Base-by-base conservation (phyloP, 331 rosid species). In the Dryas integrifolia region DNA sequence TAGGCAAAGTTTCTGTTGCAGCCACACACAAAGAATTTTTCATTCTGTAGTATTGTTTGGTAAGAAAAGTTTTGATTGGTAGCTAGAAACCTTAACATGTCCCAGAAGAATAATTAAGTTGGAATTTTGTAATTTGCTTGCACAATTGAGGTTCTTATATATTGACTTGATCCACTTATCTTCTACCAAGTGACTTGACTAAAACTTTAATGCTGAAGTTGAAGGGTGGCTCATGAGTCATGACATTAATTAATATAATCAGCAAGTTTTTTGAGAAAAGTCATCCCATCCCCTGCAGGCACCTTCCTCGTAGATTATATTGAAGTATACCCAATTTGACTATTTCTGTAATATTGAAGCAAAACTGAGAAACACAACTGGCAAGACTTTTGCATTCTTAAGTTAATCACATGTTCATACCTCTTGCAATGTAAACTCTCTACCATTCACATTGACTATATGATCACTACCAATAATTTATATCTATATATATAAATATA, bases 131-230 rank as follows among this genome's bases (percentile, higher is more conserved):
- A 30, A 30, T 30, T 1, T 2, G 35, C 35, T 30, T 0, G 35
- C 35, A 30, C 35, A 30, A 30, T 30, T 30, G 35, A 30, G 35
- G 35, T 30, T 30, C 35, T 30, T 30, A 30, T 30, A 30, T 30
- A 30, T 59, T 59, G 65, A 59, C 65, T 62, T 39, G 48, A 21
- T 44, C 13, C 9, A 5, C 11, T 59, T 14, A 1, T 52, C 14
- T 53, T 69, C 7, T 46, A 58, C 58, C 76, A 15, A 5, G 67
- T 72, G 57, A 12, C 9, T 44, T 58, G 75, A 71, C 65, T 21
- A 6, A 52, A 52, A 21, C 55, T 41, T 9, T 16, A 55, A 5
- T 15, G 67, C 30, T 67, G 58, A 45, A 58, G 57, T 15, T 70
- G 13, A 70, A 67, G 24, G 21, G 41, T 43, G 52, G 43, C 21